phyloP scores from a whole-genome alignment of 176 grass and related monocot genomes.

The Oryza nivara region DNA sequence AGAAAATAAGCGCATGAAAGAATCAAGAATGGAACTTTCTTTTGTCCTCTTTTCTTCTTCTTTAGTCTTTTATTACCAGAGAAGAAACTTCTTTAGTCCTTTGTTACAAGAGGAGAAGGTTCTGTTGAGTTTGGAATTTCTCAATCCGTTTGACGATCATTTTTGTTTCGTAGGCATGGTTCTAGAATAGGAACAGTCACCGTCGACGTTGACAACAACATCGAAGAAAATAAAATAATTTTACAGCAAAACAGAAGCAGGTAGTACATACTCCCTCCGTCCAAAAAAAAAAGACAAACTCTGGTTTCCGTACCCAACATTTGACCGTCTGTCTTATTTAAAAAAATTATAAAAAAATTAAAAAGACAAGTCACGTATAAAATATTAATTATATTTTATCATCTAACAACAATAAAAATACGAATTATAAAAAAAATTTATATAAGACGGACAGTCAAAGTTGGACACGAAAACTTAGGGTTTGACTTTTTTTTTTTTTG shows the following conservation, averaged over 20 bases:
- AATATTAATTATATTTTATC: too few species aligned
- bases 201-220: background rate
- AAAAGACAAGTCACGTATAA: too few species aligned
- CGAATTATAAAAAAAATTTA: too few species aligned
- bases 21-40: background rate
- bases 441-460: too few species aligned
- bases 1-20: background rate
- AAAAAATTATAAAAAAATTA: too few species aligned
- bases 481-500: too few species aligned
- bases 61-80: background rate
- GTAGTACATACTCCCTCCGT: background rate
- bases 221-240: background rate
- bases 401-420: too few species aligned
- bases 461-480: too few species aligned
- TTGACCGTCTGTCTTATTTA: too few species aligned
- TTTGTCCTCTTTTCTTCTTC: background rate
- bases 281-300: too few species aligned
- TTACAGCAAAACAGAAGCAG: background rate
- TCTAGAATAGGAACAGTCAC: background rate
- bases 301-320: too few species aligned
- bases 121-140: slow-evolving; percentile 7
- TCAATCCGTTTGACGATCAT: background rate
- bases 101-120: background rate
- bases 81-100: background rate
- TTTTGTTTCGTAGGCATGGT: background rate